These are phyloP conservation scores for Solanum chiquidenum DNA, from an alignment of 257 asterid species.

Conservation along the genomic window DNA sequence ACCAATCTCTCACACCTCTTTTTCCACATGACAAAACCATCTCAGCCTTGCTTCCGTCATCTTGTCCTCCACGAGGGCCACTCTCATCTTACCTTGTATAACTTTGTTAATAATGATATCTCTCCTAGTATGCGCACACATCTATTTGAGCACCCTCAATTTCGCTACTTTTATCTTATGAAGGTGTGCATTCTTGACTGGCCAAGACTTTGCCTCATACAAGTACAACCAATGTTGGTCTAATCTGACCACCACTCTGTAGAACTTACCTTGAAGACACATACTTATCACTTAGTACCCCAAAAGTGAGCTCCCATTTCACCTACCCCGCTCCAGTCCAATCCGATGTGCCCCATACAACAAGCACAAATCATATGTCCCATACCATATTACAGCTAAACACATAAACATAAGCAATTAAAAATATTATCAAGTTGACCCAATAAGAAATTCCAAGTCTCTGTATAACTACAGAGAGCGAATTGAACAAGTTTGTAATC, in stretches of 20 bases:
- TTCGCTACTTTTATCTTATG: not conserved
- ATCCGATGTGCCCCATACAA: not conserved
- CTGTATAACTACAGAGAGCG: not conserved
- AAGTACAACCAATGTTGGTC: not conserved
- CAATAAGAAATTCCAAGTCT: not conserved
- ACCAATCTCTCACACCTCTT: not conserved
- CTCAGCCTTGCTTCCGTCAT: not conserved
- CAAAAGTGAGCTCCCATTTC: not conserved
- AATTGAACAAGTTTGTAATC: not conserved
- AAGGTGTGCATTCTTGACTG: not conserved
- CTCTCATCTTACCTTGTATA: not conserved
- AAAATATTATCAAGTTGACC: not conserved
- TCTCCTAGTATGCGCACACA: not conserved
- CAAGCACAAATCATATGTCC: not conserved
- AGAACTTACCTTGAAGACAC: not conserved
- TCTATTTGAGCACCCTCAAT: not conserved
- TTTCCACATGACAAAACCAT: not conserved
- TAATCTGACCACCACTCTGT: not conserved
- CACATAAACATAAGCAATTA: not conserved
- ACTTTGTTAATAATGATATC: not conserved
- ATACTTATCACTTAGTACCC: not conserved
- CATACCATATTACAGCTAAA: not conserved
- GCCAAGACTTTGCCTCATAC: not conserved
- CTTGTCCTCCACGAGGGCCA: not conserved
- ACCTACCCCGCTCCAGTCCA: not conserved